Base-by-base conservation (phyloP, 495 filamentous ascomycete species). In the Eremomyces bilateralis region DNA sequence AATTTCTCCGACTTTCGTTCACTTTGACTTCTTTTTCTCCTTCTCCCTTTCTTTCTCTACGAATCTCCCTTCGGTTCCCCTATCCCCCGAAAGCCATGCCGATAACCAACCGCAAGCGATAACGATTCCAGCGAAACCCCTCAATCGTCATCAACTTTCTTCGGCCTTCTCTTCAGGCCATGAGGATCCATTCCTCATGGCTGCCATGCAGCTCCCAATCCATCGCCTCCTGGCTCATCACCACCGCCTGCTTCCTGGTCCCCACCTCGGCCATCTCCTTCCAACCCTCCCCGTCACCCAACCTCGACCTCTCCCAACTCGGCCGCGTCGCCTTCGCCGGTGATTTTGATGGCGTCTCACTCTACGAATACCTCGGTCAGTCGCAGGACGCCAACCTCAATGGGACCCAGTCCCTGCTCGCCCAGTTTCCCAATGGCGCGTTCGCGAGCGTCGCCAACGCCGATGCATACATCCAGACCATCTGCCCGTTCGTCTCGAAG, bases 331-430 rank as follows among this genome's bases (percentile, higher is more conserved):
- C 78, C 25, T 62, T 97, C 35, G 80, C 73, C 8, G 88, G 88
- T 40, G 74, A 95, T 55, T 99, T 95, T 51, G 67, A 76, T 48
- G 74, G 80, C 24, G 78, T 94, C 34, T 92, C 90, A 20, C 62
- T 95, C 13, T 95, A 84, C 60, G 61, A 77, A 48, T 95, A 76
- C 52, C 59, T 72, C 44, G 73, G 71, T 42, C 84, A 99, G 53
- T 71, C 64, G 22, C 69, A 90, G 54, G 55, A 63, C 21, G 54
- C 64, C 4, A 69, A 47, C 39, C 67, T 63, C 33, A 80, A 88
- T 63, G 80, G 79, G 44, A 76, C 71, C 36, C 72, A 84, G 43
- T 75, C 78, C 33, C 64, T 99, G 36, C 65, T 94, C 21, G 70
- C 76, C 12, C 71, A 71, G 29, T 68, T 85, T 43, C 88, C 88